phyloP scores from a whole-genome alignment of 257 asterid species.

The Nicotiana knightiana region DNA sequence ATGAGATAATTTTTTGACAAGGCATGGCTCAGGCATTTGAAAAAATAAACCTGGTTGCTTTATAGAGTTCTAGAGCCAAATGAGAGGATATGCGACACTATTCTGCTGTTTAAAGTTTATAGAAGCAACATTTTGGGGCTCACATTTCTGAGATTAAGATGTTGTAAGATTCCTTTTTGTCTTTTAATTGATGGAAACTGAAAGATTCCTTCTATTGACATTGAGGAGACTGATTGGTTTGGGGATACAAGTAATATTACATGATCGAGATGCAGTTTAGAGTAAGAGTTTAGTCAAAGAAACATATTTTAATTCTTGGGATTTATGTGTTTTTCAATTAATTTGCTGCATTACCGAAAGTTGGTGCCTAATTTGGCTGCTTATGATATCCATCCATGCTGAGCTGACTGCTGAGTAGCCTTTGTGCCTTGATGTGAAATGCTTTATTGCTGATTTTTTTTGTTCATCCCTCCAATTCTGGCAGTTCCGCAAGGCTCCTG shows the following conservation, averaged over 20 bases:
- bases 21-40: background rate
- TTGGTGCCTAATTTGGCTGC: background rate
- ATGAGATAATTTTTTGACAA: background rate
- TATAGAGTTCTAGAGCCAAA: background rate
- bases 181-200: too few relatives aligned
- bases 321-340: background rate
- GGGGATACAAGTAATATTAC: background rate
- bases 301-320: background rate
- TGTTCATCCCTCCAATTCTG: background rate
- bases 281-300: background rate
- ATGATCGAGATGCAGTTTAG: background rate
- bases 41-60: too few relatives aligned
- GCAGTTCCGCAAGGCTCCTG: constrained; percentile 69
- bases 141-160: background rate
- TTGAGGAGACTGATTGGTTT: background rate
- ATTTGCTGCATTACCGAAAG: background rate
- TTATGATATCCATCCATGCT: background rate
- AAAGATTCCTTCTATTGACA: too few relatives aligned
- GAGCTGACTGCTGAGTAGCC: constrained; percentile 11
- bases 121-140: background rate
- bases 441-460: background rate
- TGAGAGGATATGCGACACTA: background rate
- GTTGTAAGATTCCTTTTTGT: background rate
- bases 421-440: constrained; percentile 53
- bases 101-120: background rate